phyloP scores from a whole-genome alignment of 2,329 filamentous ascomycete genomes.

The Claviceps lovelessii region DNA sequence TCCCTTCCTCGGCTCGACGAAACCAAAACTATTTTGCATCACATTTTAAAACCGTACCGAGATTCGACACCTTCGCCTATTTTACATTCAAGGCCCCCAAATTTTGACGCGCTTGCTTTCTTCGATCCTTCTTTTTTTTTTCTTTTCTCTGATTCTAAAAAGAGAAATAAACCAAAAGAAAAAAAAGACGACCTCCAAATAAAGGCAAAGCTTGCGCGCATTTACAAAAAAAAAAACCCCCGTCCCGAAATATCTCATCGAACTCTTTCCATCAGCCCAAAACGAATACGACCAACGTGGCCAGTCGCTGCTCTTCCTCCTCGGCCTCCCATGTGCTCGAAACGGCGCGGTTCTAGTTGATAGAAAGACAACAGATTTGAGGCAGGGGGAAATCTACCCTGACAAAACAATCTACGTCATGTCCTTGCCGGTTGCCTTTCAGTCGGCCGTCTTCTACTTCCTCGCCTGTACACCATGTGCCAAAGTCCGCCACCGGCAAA shows the following conservation, averaged over 20 bases:
- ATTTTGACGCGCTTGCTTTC: not conserved
- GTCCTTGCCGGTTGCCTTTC: constrained; percentile 45
- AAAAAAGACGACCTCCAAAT: not conserved
- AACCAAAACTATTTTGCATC: not conserved
- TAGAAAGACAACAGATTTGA: constrained; percentile 2
- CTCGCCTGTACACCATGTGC: constrained; percentile 67
- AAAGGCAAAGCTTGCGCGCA: not conserved
- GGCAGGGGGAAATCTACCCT: not conserved
- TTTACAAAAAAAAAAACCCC: not conserved
- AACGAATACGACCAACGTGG: not conserved
- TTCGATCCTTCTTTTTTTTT: not conserved
- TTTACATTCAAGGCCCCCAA: not conserved
- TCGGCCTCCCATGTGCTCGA: constrained; percentile 8
- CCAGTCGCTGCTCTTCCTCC: not conserved
- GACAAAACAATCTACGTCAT: constrained; percentile 14
- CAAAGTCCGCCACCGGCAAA: constrained; percentile 53
- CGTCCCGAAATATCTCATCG: not conserved
- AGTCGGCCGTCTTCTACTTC: constrained; percentile 67
- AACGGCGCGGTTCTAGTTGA: constrained; percentile 4
- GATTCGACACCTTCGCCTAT: not conserved
- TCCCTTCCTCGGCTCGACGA: not conserved
- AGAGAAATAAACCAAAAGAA: not conserved
- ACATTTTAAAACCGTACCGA: not conserved
- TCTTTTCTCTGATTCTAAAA: not conserved
- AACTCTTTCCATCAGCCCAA: not conserved